Evolutionary conservation across 257 asterid species (phyloP), one percentile per base, ranked within the genome.

Genomic region (Anisodus acutangulus): DNA sequence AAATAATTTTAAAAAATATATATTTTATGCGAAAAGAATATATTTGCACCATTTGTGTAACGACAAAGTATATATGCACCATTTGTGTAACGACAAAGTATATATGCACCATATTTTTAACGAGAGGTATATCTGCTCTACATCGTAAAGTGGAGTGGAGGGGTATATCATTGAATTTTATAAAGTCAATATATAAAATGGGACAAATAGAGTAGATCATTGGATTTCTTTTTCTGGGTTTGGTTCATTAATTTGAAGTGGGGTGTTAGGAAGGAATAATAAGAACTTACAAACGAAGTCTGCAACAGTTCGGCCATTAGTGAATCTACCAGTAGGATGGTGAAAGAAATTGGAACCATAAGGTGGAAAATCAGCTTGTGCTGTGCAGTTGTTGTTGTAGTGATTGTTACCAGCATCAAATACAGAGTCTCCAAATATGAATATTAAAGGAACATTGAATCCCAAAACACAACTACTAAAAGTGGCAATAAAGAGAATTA

Each of bases 351-450:
- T 80, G 10, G 94, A 93, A 19, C 98, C 98, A 83, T 94, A 93
- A 3, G 98, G 97, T 2, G 97, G 90, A 63, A 93, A 94, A 89
- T 94, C 95, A 9, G 98, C 97, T 88, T 94, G 98, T 9, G 90
- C 91, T 2, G 83, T 58, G 81, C 92, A 90, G n/a, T 88, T 91
- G 3, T 11, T 85, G 81, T 87, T 92, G 88, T 70, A 93, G 62
- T 90, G 97, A 69, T 94, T 93, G 83, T 90, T 94, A 22, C 98
- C 98, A 5, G 97, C 94, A 63, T 94, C 97, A 64, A 94, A 87
- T 45, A 91, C 83, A 0, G 98, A 94, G 45, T 94, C 98, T 0
- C 97, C 98, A 60, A 94, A 94, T 8, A 93, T 64, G 80, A 91
- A 93, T 66, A 94, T 69, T 6, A 94, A 90, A 8, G 87, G 88